A percentile compares a stretch with the other conserved stretches of the same genome.
These are phyloP conservation scores for Picochlorum sp. DNA, from an alignment of 139 green algal species.

Conservation along the genomic window DNA sequence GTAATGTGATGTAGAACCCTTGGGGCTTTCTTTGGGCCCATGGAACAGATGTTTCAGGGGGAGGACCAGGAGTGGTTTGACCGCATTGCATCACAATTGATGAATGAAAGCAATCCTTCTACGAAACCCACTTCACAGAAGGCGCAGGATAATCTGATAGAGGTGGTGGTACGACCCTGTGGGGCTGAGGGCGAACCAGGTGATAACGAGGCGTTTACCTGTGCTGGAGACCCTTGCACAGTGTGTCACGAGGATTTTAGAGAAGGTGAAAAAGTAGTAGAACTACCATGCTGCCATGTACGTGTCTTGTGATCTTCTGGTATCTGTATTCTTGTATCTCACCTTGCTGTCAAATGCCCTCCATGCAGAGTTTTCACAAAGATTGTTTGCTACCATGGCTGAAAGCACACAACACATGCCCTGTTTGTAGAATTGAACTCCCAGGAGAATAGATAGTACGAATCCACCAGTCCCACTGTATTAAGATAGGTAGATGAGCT, in stretches of 20 bases:
- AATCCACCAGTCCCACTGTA: no score
- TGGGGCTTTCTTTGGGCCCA: constrained; percentile 1
- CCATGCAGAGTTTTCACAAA: constrained; percentile 27
- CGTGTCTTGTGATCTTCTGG: background rate
- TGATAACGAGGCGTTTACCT: constrained; percentile 9
- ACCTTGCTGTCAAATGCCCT: no score
- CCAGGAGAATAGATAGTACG: background rate
- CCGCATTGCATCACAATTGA: constrained; percentile 15
- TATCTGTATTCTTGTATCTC: no score
- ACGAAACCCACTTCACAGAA: constrained; percentile 8
- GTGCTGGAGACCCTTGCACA: constrained; percentile 28
- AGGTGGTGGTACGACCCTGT: constrained; percentile 12
- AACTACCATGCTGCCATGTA: constrained; percentile 29
- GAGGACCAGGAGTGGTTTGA: constrained; percentile 24
- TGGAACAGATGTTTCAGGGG: constrained; percentile 5
- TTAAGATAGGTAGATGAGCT: no score
- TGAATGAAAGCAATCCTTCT: constrained; percentile 23
- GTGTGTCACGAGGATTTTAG: constrained; percentile 33
- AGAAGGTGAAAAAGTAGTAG: constrained; percentile 24
- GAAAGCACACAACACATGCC: constrained; percentile 40
- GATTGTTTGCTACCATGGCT: constrained; percentile 40
- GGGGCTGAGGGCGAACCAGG: constrained; percentile 9
- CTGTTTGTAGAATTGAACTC: constrained; percentile 32
- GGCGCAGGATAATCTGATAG: constrained; percentile 9
- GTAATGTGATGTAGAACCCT: no score